Evolutionary conservation across 129 eudicot species (phyloP), one percentile per base, ranked within the genome.

Genomic region (Centella asiatica): DNA sequence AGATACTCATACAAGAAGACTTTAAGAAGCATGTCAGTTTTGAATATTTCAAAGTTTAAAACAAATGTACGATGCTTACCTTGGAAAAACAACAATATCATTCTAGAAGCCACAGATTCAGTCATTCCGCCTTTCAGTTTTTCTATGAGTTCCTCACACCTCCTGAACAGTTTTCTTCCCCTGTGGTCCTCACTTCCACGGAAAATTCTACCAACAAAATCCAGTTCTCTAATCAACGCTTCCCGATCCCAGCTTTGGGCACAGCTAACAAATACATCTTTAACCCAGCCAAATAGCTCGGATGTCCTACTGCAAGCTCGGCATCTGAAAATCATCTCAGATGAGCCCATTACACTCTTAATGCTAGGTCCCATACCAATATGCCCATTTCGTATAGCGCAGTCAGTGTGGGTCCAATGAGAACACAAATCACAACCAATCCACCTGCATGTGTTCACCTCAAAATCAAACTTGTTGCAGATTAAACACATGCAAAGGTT

Each of bases 371-470:
- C 97, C 86, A 79, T 83, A n/a, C 95, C 83, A 51, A 92, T 84
- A 57, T 87, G 89, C 37, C 83, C 86, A 53, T 92, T 77, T 33
- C 85, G 94, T 48, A 92, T 84, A 19, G 98, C 98, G 65, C 98
- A 92, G 71, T 92, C 98, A 0, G 95, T 92, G 64, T 92, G 98
- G 4, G 95, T 92, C 98, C 98, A 92, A 42, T 92, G 98, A 27
- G 95, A 87, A 68, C 98, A 92, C 26, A 64, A 44, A 69, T 92
- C 98, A 51, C 98, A 92, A 28, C 98, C 98, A 26, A 92, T 82
- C 98, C 98, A 92, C 24, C 94, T 75, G 66, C 98, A 92, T 0
- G 98, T 87, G 66, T 92, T 92, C 60, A 92, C 98, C 68, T 92
- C 95, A 74, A 92, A 87, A 57, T 92, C 98, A 62, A 92, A 92